These are phyloP conservation scores for Talaromyces amestolkiae DNA, from an alignment of 2,329 filamentous ascomycete genomes.

Conservation along the genomic window DNA sequence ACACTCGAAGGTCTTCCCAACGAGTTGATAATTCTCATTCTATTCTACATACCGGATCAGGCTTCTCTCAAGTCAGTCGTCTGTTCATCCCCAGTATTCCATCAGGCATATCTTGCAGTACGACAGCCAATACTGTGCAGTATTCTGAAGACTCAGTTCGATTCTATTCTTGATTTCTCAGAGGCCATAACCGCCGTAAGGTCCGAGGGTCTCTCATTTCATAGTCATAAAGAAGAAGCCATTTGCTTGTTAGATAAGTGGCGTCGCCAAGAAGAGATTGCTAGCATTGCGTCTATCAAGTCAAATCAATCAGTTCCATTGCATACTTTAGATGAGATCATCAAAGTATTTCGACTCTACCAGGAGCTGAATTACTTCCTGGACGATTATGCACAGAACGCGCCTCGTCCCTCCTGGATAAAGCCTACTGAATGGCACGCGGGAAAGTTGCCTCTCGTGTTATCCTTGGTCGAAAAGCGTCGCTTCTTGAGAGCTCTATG, in stretches of 20 bases:
- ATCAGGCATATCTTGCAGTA: slow-evolving; percentile 9
- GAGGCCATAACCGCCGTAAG: slow-evolving; percentile 9
- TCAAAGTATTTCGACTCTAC: not conserved
- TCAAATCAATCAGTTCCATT: not conserved
- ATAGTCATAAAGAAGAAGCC: not conserved
- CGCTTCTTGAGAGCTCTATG: slow-evolving; percentile 9
- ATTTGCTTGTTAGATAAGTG: slow-evolving; percentile 2
- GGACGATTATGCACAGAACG: not conserved
- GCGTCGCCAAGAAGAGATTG: slow-evolving; percentile 1
- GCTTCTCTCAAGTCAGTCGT: slow-evolving; percentile 9
- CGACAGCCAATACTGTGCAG: not conserved
- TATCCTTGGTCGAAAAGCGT: not conserved
- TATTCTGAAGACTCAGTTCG: not conserved
- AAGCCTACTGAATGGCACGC: not conserved
- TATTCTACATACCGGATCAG: not conserved
- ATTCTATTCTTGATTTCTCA: not conserved
- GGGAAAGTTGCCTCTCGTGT: not conserved
- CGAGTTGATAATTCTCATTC: not conserved
- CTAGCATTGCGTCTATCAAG: not conserved
- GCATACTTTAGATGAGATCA: not conserved
- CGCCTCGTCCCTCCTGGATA: not conserved
- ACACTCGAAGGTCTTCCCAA: slow-evolving; percentile 4
- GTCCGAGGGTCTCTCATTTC: slow-evolving; percentile 7
- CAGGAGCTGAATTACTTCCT: slow-evolving; percentile 2
- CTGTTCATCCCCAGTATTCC: not conserved